phyloP scores from a whole-genome alignment of 495 filamentous ascomycete species.

The Umbilicaria muhlenbergii region DNA sequence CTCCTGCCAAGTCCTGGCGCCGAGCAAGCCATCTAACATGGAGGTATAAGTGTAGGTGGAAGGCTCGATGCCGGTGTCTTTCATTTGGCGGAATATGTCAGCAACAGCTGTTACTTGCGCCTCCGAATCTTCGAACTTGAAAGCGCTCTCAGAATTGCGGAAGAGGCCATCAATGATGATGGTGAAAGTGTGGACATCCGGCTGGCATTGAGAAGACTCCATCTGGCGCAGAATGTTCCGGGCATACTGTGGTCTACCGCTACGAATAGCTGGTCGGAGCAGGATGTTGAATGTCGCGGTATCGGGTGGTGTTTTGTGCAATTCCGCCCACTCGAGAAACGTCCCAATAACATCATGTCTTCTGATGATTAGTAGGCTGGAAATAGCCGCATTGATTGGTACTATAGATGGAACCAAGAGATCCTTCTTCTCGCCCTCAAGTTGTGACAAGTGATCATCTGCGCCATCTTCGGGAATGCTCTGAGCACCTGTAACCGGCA shows the following conservation, averaged over 20 bases:
- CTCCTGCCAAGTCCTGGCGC: neutral
- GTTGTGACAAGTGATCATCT: too few relatives aligned
- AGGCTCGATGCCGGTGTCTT: constrained; percentile 31
- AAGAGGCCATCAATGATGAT: constrained; percentile 36
- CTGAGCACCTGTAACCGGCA: too few relatives aligned
- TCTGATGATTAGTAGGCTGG: constrained; percentile 29
- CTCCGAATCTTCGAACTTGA: constrained; percentile 5
- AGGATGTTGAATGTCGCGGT: constrained; percentile 54
- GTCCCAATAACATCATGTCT: constrained; percentile 24
- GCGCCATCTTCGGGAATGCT: too few relatives aligned
- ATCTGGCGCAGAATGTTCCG: constrained; percentile 31
- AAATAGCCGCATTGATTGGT: constrained; percentile 46
- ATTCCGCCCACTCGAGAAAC: constrained; percentile 42
- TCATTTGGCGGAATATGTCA: constrained; percentile 35
- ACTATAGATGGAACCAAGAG: constrained; percentile 39
- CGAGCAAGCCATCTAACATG: constrained; percentile 46
- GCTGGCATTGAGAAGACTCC: constrained; percentile 23
- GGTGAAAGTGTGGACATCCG: constrained; percentile 38
- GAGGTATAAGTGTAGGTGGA: constrained; percentile 45
- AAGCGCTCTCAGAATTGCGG: constrained; percentile 13
- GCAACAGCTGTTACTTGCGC: constrained; percentile 22
- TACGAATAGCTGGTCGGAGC: constrained; percentile 36
- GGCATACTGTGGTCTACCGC: constrained; percentile 20
- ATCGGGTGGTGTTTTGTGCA: constrained; percentile 41
- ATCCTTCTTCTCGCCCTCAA: constrained; percentile 10